These are phyloP conservation scores for Typha latifolia DNA, from an alignment of 176 grass and related monocot species.

Conservation along the genomic window DNA sequence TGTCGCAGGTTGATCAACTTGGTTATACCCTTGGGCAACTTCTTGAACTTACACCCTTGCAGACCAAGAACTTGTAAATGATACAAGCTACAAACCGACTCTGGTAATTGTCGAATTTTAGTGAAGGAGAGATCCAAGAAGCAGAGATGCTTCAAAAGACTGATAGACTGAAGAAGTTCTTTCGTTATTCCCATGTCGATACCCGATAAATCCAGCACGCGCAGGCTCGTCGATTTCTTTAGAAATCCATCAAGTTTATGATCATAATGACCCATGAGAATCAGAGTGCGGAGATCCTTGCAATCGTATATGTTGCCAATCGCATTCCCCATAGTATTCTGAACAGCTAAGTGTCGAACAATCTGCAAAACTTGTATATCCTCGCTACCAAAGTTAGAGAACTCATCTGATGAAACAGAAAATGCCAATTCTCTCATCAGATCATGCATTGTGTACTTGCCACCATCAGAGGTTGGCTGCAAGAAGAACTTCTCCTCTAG, in stretches of 20 bases:
- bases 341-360: slow-evolving; percentile 15
- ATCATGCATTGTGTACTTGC: slow-evolving; percentile 30
- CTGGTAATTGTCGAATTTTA: slow-evolving; percentile 6
- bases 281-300: not conserved
- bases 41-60: not conserved
- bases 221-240: not conserved
- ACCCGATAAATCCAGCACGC: slow-evolving; percentile 19
- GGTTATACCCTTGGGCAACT: slow-evolving; percentile 20
- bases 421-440: slow-evolving; percentile 37
- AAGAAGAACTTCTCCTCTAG: slow-evolving; percentile 32
- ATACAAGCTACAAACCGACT: slow-evolving; percentile 28
- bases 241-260: not conserved
- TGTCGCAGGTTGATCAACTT: slow-evolving; percentile 24
- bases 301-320: not conserved
- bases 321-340: not conserved
- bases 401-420: slow-evolving; percentile 10
- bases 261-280: not conserved
- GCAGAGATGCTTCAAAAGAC: slow-evolving; percentile 34
- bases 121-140: slow-evolving; percentile 30
- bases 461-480: slow-evolving; percentile 1
- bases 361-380: not conserved
- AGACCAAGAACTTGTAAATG: slow-evolving; percentile 22
- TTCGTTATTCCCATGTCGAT: not conserved
- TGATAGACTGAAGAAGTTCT: slow-evolving; percentile 7
- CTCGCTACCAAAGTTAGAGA: slow-evolving; percentile 4